These are phyloP conservation scores for Alloteropsis semialata DNA, from an alignment of 176 grass and related monocot genomes.

Conservation along the genomic window DNA sequence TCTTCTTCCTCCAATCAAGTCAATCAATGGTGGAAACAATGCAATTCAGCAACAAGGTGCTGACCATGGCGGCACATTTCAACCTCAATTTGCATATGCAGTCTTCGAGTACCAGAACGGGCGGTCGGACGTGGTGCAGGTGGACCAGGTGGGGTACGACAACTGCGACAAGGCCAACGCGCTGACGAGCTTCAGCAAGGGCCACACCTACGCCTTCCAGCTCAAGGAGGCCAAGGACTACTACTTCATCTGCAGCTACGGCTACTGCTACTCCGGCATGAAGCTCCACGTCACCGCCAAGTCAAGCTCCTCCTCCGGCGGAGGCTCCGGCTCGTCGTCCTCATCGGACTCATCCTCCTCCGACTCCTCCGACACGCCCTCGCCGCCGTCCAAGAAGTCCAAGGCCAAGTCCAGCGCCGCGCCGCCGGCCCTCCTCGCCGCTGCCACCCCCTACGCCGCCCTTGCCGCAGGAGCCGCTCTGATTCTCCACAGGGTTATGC, in stretches of 20 bases:
- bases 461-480: not conserved
- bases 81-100: not conserved
- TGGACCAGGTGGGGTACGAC: constrained; percentile 76
- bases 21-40: too few species aligned
- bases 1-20: not conserved
- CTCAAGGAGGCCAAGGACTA: constrained; percentile 89
- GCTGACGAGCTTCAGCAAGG: constrained; percentile 88
- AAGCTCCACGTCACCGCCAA: constrained; percentile 73
- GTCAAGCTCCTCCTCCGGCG: not conserved
- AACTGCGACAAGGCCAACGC: constrained; percentile 79
- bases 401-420: constrained; percentile 27
- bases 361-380: not conserved
- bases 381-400: not conserved
- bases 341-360: not conserved
- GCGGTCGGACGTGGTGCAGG: constrained; percentile 75
- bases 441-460: not conserved
- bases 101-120: constrained; percentile 92
- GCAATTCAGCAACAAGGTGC: too few species aligned
- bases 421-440: not conserved
- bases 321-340: not conserved
- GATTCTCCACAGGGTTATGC: not conserved
- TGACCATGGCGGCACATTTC: too few species aligned
- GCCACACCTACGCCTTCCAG: constrained; percentile 74
- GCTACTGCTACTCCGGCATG: constrained; percentile 95
- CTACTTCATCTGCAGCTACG: constrained; percentile 99